A percentile compares a stretch with the other conserved stretches of the same genome.
Evolutionary conservation across 1,284 basidiomycete genomes (phyloP).

Genomic region (Tilletia caries): DNA sequence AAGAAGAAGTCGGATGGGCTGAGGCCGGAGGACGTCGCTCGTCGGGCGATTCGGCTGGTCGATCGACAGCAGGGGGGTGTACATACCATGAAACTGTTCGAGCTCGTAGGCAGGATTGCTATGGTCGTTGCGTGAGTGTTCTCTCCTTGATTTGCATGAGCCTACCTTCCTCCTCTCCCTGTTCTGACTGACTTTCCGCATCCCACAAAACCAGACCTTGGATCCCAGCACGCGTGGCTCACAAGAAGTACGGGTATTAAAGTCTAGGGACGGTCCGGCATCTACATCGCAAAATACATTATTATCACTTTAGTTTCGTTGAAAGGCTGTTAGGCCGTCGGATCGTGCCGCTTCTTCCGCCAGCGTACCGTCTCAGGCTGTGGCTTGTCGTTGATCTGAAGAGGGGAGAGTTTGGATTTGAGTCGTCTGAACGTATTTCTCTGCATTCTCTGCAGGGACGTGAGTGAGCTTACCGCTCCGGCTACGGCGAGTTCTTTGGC

Average conservation of each 20-base stretch:
- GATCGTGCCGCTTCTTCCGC: neutral
- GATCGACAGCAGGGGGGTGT: constrained; percentile 28
- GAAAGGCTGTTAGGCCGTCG: neutral
- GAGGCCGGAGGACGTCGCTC: constrained; percentile 27
- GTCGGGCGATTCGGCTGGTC: constrained; percentile 31
- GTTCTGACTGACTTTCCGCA: neutral
- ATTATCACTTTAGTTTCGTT: too few species aligned
- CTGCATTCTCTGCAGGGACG: too few species aligned
- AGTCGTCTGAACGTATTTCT: too few species aligned
- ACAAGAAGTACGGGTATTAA: constrained; percentile 28
- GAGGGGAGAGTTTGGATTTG: neutral
- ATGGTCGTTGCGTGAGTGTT: constrained; percentile 22
- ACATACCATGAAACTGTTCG: constrained; percentile 28
- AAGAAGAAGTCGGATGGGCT: constrained; percentile 29
- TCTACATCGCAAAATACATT: too few species aligned
- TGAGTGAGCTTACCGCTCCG: constrained; percentile 29
- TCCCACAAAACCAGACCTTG: constrained; percentile 15
- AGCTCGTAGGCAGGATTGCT: constrained; percentile 23
- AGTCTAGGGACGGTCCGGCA: too few species aligned
- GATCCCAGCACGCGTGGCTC: constrained; percentile 18
- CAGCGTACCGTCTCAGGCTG: constrained; percentile 9
- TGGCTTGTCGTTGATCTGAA: neutral
- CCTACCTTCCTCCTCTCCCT: neutral
- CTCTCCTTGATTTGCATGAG: neutral
- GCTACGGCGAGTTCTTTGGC: constrained; percentile 39